Conservation (phyloP, 2,329 filamentous ascomycete species). For the Diplodia seriata region DNA sequence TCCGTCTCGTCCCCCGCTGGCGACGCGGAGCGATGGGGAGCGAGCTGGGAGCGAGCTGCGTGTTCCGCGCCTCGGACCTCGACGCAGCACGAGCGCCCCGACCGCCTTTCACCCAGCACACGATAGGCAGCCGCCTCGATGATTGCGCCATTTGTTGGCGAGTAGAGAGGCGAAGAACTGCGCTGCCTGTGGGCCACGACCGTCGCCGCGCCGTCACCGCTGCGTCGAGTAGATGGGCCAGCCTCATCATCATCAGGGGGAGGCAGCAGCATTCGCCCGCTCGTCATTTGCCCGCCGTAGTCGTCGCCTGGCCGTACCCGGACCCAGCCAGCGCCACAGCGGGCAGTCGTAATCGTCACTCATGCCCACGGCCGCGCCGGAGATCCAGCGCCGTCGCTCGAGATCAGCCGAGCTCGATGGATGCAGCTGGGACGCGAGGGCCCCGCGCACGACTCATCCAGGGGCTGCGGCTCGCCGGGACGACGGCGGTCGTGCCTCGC, state of each 20-base stretch:
- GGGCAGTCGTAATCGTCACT: too few species aligned
- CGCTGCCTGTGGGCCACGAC: slow-evolving; percentile 23
- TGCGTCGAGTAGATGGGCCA: slow-evolving; percentile 25
- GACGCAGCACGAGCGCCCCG: too few species aligned
- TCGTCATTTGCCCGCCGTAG: too few species aligned
- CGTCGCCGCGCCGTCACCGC: slow-evolving; percentile 14
- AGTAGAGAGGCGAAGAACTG: slow-evolving; percentile 25
- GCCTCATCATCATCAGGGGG: slow-evolving; percentile 3
- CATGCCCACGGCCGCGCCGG: too few species aligned
- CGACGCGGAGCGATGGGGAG: slow-evolving; percentile 13
- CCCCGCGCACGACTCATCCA: slow-evolving; percentile 17
- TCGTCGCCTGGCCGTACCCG: too few species aligned
- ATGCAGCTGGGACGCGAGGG: neutral
- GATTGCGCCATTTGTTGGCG: slow-evolving; percentile 30
- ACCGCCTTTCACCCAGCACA: slow-evolving; percentile 5
- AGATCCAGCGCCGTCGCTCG: neutral
- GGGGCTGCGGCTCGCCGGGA: slow-evolving; percentile 25
- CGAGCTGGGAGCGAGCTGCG: slow-evolving; percentile 19
- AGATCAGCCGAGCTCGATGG: slow-evolving; percentile 4
- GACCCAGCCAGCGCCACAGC: too few species aligned
- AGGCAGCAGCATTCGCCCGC: slow-evolving; percentile 17
- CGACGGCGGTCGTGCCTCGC: slow-evolving; percentile 24
- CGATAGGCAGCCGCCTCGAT: slow-evolving; percentile 19
- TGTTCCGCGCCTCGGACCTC: too few species aligned
- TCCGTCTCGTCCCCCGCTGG: neutral